Conservation (phyloP, 129 eudicot genomes). For the Flaveria trinervia region DNA sequence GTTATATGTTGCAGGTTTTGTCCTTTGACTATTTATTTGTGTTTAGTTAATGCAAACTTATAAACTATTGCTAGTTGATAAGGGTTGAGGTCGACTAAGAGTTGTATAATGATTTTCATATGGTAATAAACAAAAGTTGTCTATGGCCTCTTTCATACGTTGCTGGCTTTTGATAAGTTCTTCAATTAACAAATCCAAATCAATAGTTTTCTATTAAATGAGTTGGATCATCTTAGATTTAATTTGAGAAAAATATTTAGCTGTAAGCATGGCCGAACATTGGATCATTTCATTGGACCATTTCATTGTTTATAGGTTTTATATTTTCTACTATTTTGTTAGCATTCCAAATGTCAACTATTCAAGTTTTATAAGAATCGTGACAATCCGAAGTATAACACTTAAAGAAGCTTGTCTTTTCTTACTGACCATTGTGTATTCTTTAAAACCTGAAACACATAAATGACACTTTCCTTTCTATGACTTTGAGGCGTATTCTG, state of each 20-base stretch:
- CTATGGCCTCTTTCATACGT: neutral
- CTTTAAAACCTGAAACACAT: neutral
- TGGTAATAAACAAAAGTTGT: neutral
- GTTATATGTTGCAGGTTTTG: neutral
- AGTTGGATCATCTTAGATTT: neutral
- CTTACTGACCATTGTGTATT: neutral
- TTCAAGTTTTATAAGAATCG: neutral
- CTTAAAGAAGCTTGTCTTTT: neutral
- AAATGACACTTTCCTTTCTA: neutral
- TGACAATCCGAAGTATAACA: neutral
- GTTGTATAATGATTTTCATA: conserved; percentile 11
- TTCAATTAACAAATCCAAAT: neutral
- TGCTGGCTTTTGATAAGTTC: neutral
- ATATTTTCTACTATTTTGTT: neutral
- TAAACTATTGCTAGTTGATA: neutral
- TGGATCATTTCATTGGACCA: neutral
- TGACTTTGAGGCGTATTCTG: neutral
- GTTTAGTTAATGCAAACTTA: neutral
- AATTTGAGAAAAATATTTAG: neutral
- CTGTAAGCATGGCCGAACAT: neutral
- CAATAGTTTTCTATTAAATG: neutral
- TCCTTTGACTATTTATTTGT: conserved; percentile 17
- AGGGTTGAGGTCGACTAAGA: conserved; percentile 28
- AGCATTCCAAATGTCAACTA: neutral
- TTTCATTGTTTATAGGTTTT: conserved; percentile 3